These are phyloP conservation scores for Triticum monococcum DNA, from an alignment of 176 grass and related monocot species.

Conservation along the genomic window DNA sequence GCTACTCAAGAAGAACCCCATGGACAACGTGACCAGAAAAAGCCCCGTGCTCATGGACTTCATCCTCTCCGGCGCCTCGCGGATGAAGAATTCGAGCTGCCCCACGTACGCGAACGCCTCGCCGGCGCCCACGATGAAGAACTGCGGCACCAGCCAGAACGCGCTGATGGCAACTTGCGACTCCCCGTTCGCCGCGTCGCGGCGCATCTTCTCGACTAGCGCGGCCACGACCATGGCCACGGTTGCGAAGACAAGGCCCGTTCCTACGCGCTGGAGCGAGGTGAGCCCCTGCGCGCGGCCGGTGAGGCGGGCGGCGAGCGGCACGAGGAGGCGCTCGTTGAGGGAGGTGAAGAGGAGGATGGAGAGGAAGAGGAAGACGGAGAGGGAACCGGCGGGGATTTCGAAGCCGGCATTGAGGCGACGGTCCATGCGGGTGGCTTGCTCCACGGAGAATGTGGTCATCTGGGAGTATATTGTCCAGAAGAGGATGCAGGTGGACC, in stretches of 20 bases:
- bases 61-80: slow-evolving; percentile 64
- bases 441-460: slow-evolving; percentile 69
- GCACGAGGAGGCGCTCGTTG: slow-evolving; percentile 67
- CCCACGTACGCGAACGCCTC: slow-evolving; percentile 83
- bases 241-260: slow-evolving; percentile 45
- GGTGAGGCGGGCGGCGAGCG: slow-evolving; percentile 52
- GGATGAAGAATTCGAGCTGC: slow-evolving; percentile 80
- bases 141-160: slow-evolving; percentile 78
- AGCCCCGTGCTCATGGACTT: slow-evolving; percentile 74
- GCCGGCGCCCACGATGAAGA: slow-evolving; percentile 61
- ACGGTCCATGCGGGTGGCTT: slow-evolving; percentile 62
- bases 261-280: slow-evolving; percentile 57
- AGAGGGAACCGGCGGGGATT: slow-evolving; percentile 64
- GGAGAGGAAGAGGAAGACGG: slow-evolving; percentile 76
- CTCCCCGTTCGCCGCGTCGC: slow-evolving; percentile 11
- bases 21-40: slow-evolving; percentile 57
- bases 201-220: slow-evolving; percentile 57
- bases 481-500: slow-evolving; percentile 68
- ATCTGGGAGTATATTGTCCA: slow-evolving; percentile 74
- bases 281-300: slow-evolving; percentile 57
- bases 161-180: slow-evolving; percentile 24
- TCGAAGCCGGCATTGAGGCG: slow-evolving; percentile 31
- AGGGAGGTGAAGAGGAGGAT: slow-evolving; percentile 73
- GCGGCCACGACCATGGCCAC: slow-evolving; percentile 54
- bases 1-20: slow-evolving; percentile 72